Evolutionary conservation across 2,329 filamentous ascomycete genomes (phyloP).

Genomic region (Alternaria gansuensis): DNA sequence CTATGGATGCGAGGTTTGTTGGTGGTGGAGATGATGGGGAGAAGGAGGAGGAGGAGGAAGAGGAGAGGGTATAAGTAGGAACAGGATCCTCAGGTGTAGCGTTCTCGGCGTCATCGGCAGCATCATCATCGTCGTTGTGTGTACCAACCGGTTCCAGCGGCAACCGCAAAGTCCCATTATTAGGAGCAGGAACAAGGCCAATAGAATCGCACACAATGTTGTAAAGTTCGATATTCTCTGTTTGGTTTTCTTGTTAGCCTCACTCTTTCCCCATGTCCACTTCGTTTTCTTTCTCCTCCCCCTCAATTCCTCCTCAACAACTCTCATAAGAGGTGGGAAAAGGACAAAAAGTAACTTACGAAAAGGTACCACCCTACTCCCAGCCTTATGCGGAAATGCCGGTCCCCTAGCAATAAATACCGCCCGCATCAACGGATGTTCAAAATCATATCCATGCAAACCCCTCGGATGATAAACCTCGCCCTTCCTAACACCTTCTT

Average conservation of each 20-base stretch:
- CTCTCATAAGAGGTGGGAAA: too few species aligned
- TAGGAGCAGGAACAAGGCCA: slow-evolving; percentile 74
- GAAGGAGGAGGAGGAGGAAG: slow-evolving; percentile 15
- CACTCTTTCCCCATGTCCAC: too few species aligned
- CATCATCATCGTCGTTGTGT: slow-evolving; percentile 62
- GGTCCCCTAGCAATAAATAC: slow-evolving; percentile 94
- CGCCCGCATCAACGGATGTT: slow-evolving; percentile 93
- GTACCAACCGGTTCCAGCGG: slow-evolving; percentile 71
- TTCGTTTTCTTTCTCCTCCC: too few species aligned
- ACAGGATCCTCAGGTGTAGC: slow-evolving; percentile 65
- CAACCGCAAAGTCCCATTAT: slow-evolving; percentile 85
- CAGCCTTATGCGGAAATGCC: slow-evolving; percentile 85
- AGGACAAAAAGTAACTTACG: slow-evolving; percentile 66
- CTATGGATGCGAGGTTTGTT: slow-evolving; percentile 27
- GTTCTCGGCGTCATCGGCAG: slow-evolving; percentile 44
- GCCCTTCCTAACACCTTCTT: slow-evolving; percentile 69
- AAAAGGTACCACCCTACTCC: slow-evolving; percentile 81
- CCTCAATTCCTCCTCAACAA: too few species aligned
- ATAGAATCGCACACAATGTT: slow-evolving; percentile 93
- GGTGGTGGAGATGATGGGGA: slow-evolving; percentile 8
- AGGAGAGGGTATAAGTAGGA: slow-evolving; percentile 12
- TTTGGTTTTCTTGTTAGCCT: too few species aligned
- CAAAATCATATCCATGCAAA: slow-evolving; percentile 93
- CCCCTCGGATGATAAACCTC: slow-evolving; percentile 80
- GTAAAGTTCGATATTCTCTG: slow-evolving; percentile 94